Evolutionary conservation across 768 basidiomycete genomes (phyloP).

Genomic region (Mycena epipterygia): DNA sequence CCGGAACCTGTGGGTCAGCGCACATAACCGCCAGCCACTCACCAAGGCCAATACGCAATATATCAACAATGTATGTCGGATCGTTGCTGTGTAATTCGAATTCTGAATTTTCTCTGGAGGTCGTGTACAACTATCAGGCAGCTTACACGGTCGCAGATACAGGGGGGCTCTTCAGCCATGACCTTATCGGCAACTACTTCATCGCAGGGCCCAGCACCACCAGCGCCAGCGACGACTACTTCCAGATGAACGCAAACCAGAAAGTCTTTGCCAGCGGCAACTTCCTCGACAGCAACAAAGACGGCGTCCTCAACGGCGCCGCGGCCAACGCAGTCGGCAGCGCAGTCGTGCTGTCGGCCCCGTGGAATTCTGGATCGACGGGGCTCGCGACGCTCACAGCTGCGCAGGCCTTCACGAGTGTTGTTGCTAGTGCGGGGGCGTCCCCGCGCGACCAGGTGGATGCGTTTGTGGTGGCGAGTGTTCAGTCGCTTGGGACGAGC

Average conservation of each 20-base stretch:
- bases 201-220: constrained; percentile 41
- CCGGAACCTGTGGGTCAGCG: constrained; percentile 40
- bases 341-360: constrained; percentile 30
- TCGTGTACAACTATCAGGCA: constrained; percentile 41
- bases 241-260: constrained; percentile 43
- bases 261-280: constrained; percentile 38
- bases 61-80: constrained; percentile 37
- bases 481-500: constrained; percentile 35
- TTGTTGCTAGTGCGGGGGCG: constrained; percentile 37
- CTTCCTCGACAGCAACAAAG: constrained; percentile 38
- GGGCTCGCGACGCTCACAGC: constrained; percentile 37
- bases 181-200: constrained; percentile 41
- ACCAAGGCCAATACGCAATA: constrained; percentile 40
- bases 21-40: constrained; percentile 41
- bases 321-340: constrained; percentile 38
- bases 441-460: constrained; percentile 40
- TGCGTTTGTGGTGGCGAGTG: constrained; percentile 36
- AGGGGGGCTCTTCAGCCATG: constrained; percentile 38
- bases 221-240: constrained; percentile 38
- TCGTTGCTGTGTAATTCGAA: neutral
- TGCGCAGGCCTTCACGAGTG: constrained; percentile 34
- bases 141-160: constrained; percentile 41
- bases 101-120: constrained; percentile 16
- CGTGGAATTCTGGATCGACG: constrained; percentile 35
- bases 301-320: constrained; percentile 39